phyloP scores from a whole-genome alignment of 2,329 filamentous ascomycete genomes.

The Fusarium sp. region DNA sequence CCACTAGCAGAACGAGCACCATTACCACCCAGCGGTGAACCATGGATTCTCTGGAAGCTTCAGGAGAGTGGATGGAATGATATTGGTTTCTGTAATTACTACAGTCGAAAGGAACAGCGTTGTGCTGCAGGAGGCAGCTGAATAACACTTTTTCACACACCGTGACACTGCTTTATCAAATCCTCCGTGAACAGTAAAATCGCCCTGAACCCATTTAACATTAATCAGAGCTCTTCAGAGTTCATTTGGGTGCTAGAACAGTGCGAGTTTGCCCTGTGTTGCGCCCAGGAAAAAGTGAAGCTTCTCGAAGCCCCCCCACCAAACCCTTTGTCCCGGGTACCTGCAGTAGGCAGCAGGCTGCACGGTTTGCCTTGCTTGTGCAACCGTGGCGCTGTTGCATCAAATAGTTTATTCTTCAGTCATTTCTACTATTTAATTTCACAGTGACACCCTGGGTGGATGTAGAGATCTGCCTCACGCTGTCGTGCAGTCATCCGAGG shows the following conservation, averaged over 20 bases:
- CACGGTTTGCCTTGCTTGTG: background rate
- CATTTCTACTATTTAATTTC: background rate
- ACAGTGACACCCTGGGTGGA: background rate
- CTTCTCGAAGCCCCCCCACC: background rate
- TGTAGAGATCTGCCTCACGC: background rate
- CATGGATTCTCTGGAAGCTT: background rate
- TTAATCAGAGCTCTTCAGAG: background rate
- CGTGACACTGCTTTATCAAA: background rate
- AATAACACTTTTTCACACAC: background rate
- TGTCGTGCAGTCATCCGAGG: background rate
- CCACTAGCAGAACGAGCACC: background rate
- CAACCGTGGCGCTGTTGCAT: background rate
- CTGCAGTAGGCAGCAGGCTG: background rate
- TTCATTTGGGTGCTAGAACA: accelerated
- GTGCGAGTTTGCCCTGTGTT: background rate
- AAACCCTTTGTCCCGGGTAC: background rate
- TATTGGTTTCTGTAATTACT: background rate
- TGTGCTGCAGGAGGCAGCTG: background rate
- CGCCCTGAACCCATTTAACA: background rate
- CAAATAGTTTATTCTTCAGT: background rate
- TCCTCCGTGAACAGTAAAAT: background rate
- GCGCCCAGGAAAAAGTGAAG: background rate
- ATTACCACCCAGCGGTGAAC: background rate
- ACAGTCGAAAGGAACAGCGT: background rate
- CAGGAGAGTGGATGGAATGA: background rate